Conservation (phyloP, 106 monocot genomes). For the Acorus gramineus region DNA sequence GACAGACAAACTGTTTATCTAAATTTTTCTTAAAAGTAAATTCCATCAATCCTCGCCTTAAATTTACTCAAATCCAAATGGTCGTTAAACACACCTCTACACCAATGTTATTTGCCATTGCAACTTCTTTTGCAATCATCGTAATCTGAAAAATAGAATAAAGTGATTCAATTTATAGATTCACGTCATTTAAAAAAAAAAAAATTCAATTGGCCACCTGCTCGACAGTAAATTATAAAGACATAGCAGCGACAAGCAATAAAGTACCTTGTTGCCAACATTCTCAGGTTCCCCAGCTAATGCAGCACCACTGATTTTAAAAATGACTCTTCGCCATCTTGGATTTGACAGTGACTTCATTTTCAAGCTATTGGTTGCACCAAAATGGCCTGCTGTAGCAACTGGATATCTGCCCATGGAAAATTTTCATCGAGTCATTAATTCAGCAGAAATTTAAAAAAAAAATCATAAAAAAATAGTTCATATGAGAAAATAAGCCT, state of each 20-base stretch:
- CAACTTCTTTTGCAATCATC: slow-evolving; percentile 87
- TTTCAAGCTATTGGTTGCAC: slow-evolving; percentile 35
- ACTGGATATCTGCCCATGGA: slow-evolving; percentile 32
- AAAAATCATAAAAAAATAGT: not conserved
- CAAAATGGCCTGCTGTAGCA: slow-evolving; percentile 27
- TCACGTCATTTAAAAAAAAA: not conserved
- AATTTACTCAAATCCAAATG: too few relatives aligned
- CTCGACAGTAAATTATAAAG: not conserved
- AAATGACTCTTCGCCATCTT: slow-evolving; percentile 84
- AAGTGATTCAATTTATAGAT: too few relatives aligned
- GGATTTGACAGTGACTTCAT: slow-evolving; percentile 50
- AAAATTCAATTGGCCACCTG: not conserved
- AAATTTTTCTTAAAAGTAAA: too few relatives aligned
- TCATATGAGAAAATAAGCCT: too few relatives aligned
- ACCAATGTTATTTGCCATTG: slow-evolving; percentile 58
- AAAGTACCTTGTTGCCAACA: slow-evolving; percentile 81
- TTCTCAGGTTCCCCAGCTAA: slow-evolving; percentile 66
- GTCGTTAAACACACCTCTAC: slow-evolving; percentile 45
- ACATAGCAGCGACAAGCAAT: not conserved
- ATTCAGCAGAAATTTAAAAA: too few relatives aligned
- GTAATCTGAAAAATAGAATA: slow-evolving; percentile 40
- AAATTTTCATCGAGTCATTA: not conserved
- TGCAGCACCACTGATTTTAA: slow-evolving; percentile 73
- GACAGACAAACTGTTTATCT: too few relatives aligned
- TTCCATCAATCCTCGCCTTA: too few relatives aligned